A percentile compares a stretch with the other conserved stretches of the same genome.
phyloP scores from a whole-genome alignment of 1,284 basidiomycete species.

The Mycena sp. region DNA sequence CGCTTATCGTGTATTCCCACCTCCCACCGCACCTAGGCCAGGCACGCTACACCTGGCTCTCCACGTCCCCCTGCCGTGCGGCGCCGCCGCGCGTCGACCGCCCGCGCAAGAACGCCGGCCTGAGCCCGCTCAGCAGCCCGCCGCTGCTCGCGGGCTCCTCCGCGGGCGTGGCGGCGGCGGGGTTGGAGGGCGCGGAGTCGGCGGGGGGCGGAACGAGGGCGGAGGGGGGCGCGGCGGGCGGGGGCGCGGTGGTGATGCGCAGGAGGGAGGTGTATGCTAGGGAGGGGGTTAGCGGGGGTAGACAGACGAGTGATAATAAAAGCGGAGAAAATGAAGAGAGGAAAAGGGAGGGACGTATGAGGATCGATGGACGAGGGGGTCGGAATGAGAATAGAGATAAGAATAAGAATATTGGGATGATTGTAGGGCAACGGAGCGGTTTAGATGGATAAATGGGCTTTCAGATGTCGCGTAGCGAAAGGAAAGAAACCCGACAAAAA shows the following conservation, averaged over 20 bases:
- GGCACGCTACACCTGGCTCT: slow-evolving; percentile 21
- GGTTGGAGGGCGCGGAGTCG: background rate
- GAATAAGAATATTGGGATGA: background rate
- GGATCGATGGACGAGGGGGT: background rate
- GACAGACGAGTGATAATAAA: slow-evolving; percentile 35
- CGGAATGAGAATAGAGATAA: background rate
- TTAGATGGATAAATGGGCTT: no score
- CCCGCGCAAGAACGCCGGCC: slow-evolving; percentile 25
- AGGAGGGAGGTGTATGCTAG: slow-evolving; percentile 88
- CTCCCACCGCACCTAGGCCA: no score
- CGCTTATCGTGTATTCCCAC: no score
- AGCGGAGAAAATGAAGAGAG: no score
- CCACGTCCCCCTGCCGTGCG: slow-evolving; percentile 19
- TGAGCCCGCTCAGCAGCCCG: slow-evolving; percentile 19
- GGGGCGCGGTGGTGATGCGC: slow-evolving; percentile 80
- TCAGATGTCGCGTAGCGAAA: no score
- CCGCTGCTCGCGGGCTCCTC: background rate
- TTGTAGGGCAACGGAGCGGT: no score
- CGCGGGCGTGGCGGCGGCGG: background rate
- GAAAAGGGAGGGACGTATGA: background rate
- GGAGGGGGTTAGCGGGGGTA: slow-evolving; percentile 11
- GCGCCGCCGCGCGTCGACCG: slow-evolving; percentile 17
- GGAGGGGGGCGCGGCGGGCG: slow-evolving; percentile 40
- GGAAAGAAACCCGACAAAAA: background rate
- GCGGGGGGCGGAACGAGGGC: background rate